Conservation (phyloP, 805 yeast genomes). For the Ogataea methylovora region DNA sequence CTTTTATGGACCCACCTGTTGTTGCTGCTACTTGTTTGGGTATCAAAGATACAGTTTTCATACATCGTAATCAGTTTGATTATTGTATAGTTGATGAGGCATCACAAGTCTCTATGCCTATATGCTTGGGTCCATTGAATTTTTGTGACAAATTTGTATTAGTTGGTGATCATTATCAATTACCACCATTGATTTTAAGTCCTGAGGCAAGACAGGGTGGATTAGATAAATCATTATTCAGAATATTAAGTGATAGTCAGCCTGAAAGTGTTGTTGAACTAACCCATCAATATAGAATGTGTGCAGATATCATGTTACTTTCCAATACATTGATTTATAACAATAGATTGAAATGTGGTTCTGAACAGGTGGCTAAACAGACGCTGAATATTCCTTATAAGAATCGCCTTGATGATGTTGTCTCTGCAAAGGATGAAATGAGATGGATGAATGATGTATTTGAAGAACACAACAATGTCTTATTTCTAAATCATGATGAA, state of each 20-base stretch:
- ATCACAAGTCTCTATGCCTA: slow-evolving; percentile 88
- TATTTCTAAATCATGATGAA: slow-evolving; percentile 74
- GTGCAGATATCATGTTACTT: slow-evolving; percentile 75
- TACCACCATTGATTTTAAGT: slow-evolving; percentile 79
- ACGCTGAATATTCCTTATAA: slow-evolving; percentile 40
- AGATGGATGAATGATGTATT: slow-evolving; percentile 56
- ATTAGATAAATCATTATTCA: slow-evolving; percentile 70
- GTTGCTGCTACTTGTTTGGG: slow-evolving; percentile 90
- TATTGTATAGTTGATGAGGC: slow-evolving; percentile 96
- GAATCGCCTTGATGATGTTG: slow-evolving; percentile 15
- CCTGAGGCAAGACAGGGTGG: slow-evolving; percentile 59
- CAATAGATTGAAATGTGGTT: slow-evolving; percentile 72
- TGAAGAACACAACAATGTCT: slow-evolving; percentile 49
- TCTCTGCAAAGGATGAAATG: slow-evolving; percentile 1
- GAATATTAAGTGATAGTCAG: slow-evolving; percentile 58
- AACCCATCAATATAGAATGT: slow-evolving; percentile 87
- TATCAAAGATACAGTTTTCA: slow-evolving; percentile 54
- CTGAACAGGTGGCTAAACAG: slow-evolving; percentile 52
- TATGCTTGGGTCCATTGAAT: slow-evolving; percentile 81
- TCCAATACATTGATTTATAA: slow-evolving; percentile 76
- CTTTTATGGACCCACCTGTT: slow-evolving; percentile 52
- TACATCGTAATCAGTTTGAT: slow-evolving; percentile 55
- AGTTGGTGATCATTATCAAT: slow-evolving; percentile 95
- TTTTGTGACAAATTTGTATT: slow-evolving; percentile 72
- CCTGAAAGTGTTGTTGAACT: slow-evolving; percentile 74